Percentiles rank a stretch among this genome's conserved stretches.
These are phyloP conservation scores for Rhodomyrtus psidioides DNA, from an alignment of 441 rosid genomes.

Conservation along the genomic window DNA sequence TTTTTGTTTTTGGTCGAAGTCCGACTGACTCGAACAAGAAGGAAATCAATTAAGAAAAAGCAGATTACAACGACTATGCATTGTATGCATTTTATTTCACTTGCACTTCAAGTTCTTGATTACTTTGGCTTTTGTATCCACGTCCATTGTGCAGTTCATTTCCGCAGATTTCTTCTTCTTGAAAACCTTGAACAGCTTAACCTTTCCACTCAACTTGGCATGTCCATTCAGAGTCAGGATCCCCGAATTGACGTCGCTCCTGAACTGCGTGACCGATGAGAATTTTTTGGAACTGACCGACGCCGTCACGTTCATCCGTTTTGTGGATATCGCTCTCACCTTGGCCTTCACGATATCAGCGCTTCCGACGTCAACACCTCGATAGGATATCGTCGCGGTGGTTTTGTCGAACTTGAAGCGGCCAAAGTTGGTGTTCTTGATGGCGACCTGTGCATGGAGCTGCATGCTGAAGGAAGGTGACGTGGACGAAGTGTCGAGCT, in stretches of 20 bases:
- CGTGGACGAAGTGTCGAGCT: neutral
- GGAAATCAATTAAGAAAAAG: neutral
- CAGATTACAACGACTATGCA: neutral
- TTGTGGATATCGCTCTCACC: neutral
- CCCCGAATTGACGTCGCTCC: neutral
- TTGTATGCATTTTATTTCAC: neutral
- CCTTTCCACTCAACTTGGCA: conserved; percentile 8
- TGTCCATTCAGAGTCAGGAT: neutral
- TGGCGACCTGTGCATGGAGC: neutral
- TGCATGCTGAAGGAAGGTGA: neutral
- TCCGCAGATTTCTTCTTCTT: conserved; percentile 10
- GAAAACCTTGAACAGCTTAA: neutral
- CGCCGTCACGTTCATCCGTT: neutral
- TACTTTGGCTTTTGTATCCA: neutral
- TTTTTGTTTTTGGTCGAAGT: no score
- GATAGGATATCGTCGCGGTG: neutral
- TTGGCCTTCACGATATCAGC: neutral
- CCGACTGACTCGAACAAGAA: neutral
- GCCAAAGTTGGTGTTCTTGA: neutral
- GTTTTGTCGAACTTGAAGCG: neutral
- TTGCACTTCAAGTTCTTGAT: conserved; percentile 8
- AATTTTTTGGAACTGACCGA: neutral
- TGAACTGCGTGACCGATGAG: neutral
- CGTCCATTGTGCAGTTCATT: conserved; percentile 10
- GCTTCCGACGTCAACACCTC: neutral